phyloP scores from a whole-genome alignment of 2,329 filamentous ascomycete genomes.

The Fusarium sp. region DNA sequence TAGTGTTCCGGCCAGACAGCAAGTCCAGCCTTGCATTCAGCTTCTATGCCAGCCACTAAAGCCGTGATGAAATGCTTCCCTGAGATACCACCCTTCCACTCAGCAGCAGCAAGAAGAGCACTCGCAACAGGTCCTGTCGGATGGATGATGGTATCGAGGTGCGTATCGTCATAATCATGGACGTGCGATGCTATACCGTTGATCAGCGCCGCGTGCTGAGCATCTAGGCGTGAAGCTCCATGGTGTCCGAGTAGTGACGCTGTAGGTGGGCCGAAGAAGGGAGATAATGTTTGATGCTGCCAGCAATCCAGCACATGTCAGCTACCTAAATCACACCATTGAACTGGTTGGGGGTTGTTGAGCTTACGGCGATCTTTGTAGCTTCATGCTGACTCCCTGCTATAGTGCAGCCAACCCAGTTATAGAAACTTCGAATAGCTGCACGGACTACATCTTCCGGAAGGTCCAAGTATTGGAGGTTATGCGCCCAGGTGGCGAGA shows the following conservation, averaged over 20 bases:
- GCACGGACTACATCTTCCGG: neutral
- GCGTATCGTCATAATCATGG: constrained; percentile 3
- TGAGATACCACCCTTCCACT: neutral
- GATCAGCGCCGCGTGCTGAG: neutral
- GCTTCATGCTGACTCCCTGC: neutral
- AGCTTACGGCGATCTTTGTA: neutral
- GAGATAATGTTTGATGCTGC: neutral
- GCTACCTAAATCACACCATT: neutral
- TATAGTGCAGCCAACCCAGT: neutral
- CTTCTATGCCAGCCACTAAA: neutral
- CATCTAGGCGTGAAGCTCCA: neutral
- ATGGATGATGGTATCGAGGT: neutral
- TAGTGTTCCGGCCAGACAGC: constrained; percentile 1
- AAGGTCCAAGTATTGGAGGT: neutral
- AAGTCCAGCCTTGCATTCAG: neutral
- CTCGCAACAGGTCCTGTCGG: neutral
- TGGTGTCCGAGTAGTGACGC: neutral
- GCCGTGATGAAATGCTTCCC: neutral
- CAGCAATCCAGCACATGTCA: fast-evolving
- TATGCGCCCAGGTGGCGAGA: neutral
- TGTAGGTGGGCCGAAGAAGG: neutral
- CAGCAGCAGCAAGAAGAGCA: neutral
- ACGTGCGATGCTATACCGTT: constrained; percentile 4
- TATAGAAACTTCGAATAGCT: constrained; percentile 2
- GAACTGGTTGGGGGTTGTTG: no score